These are phyloP conservation scores for Emergomyces orientalis DNA, from an alignment of 2,329 filamentous ascomycete species.

Conservation along the genomic window DNA sequence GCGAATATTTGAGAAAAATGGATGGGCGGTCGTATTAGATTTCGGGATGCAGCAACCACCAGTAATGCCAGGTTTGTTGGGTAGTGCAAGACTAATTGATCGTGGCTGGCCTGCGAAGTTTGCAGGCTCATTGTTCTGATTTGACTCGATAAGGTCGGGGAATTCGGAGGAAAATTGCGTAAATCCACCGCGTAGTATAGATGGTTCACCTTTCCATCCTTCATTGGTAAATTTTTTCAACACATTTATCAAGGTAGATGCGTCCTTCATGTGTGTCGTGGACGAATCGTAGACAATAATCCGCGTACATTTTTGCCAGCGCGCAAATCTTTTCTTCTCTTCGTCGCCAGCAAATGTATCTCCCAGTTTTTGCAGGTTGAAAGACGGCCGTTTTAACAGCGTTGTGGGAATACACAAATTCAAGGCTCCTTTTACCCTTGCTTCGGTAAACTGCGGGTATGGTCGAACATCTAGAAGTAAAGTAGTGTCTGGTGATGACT, in stretches of 20 bases:
- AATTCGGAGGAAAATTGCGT: conserved; percentile 59
- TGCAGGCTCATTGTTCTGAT: conserved; percentile 24
- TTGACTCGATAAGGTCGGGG: conserved; percentile 53
- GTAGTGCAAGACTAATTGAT: conserved; percentile 43
- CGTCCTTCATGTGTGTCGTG: conserved; percentile 71
- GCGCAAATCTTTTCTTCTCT: conserved; percentile 63
- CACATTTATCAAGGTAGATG: conserved; percentile 70
- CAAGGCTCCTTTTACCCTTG: conserved; percentile 68
- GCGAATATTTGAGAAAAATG: conserved; percentile 92
- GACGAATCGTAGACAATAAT: conserved; percentile 82
- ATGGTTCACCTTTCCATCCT: conserved; percentile 64
- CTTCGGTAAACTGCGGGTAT: conserved; percentile 67
- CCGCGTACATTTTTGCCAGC: conserved; percentile 63
- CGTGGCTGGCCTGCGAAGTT: conserved; percentile 26
- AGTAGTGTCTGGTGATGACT: conserved; percentile 43
- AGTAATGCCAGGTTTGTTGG: conserved; percentile 43
- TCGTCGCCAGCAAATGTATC: conserved; percentile 70
- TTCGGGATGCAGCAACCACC: conserved; percentile 77
- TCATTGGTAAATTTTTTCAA: conserved; percentile 86
- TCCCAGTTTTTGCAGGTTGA: conserved; percentile 76
- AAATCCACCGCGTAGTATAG: conserved; percentile 76
- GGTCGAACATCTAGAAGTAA: conserved; percentile 80
- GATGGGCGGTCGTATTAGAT: conserved; percentile 60
- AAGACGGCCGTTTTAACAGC: conserved; percentile 79
- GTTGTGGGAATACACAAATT: conserved; percentile 95